Evolutionary conservation across 2,329 filamentous ascomycete species (phyloP).

Genomic region (Emmonsia crescens): DNA sequence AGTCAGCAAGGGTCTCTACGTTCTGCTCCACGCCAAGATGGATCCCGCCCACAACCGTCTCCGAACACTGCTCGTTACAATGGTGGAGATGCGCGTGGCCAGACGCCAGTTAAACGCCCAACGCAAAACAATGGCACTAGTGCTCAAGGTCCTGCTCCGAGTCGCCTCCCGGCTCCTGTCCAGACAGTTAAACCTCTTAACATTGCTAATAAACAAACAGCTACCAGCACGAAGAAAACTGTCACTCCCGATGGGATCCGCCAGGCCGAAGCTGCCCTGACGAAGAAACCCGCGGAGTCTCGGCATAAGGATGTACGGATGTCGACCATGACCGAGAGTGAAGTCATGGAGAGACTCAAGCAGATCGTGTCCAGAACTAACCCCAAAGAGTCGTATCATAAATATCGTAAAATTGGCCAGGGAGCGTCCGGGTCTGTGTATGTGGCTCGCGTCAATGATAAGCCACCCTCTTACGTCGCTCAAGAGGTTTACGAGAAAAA

Average conservation of each 20-base stretch:
- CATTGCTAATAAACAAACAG: constrained; percentile 54
- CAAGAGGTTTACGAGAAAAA: constrained; percentile 67
- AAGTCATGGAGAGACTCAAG: constrained; percentile 92
- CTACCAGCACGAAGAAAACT: constrained; percentile 37
- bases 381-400: constrained; percentile 89
- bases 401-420: constrained; percentile 99
- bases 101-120: constrained; percentile 27
- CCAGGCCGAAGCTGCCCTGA: constrained; percentile 80
- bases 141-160: constrained; percentile 41
- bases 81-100: constrained; percentile 25
- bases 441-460: constrained; percentile 88
- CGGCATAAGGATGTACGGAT: constrained; percentile 90
- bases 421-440: constrained; percentile 97
- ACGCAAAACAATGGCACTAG: constrained; percentile 35
- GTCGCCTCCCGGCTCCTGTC: constrained; percentile 47
- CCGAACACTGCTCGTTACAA: constrained; percentile 21
- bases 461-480: constrained; percentile 68
- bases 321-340: constrained; percentile 94
- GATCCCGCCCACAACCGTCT: constrained; percentile 24
- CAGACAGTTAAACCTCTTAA: constrained; percentile 65
- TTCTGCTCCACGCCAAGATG: constrained; percentile 23
- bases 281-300: constrained; percentile 61
- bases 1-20: constrained; percentile 27
- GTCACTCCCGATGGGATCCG: constrained; percentile 57
- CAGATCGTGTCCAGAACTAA: constrained; percentile 94